These are phyloP conservation scores for Globisporangium lucens DNA, from an alignment of 352 stramenopile genomes.

Conservation along the genomic window DNA sequence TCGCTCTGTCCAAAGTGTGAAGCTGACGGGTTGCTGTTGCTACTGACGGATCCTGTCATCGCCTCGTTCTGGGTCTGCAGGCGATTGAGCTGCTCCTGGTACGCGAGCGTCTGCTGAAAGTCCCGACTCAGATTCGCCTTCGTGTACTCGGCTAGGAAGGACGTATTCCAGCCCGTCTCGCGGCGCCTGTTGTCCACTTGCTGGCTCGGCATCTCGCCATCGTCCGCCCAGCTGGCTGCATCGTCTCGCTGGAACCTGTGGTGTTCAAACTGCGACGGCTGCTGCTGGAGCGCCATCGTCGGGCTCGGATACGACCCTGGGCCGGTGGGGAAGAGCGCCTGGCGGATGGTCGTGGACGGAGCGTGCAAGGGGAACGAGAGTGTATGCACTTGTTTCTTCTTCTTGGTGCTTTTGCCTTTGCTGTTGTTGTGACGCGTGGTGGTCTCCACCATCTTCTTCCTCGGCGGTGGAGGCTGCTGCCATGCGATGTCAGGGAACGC, in stretches of 20 bases:
- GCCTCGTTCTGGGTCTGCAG: slow-evolving; percentile 22
- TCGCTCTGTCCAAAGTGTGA: not conserved
- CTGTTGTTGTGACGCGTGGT: slow-evolving; percentile 16
- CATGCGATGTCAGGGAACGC: slow-evolving; percentile 21
- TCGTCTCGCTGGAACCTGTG: slow-evolving; percentile 12
- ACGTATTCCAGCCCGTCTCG: slow-evolving; percentile 72
- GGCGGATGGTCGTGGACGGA: slow-evolving; percentile 34
- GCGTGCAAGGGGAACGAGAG: slow-evolving; percentile 30
- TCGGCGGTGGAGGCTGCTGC: slow-evolving; percentile 5
- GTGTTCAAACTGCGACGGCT: slow-evolving; percentile 14
- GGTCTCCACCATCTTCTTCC: slow-evolving; percentile 12
- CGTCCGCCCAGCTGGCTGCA: slow-evolving; percentile 6
- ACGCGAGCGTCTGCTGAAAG: slow-evolving; percentile 60
- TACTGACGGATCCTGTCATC: not conserved
- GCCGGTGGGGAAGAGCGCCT: slow-evolving; percentile 40
- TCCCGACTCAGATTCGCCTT: slow-evolving; percentile 27
- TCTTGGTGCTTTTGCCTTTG: slow-evolving; percentile 8
- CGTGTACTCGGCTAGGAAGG: slow-evolving; percentile 65
- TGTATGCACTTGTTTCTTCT: slow-evolving; percentile 27
- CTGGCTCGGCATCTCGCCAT: slow-evolving; percentile 9
- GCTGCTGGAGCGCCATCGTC: slow-evolving; percentile 25
- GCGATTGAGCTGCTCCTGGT: slow-evolving; percentile 41
- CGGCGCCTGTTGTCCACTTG: slow-evolving; percentile 42
- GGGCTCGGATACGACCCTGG: slow-evolving; percentile 39
- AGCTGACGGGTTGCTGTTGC: not conserved